Conservation (phyloP, 164 flowering plant genomes). For the Chimonanthus salicifolius region DNA sequence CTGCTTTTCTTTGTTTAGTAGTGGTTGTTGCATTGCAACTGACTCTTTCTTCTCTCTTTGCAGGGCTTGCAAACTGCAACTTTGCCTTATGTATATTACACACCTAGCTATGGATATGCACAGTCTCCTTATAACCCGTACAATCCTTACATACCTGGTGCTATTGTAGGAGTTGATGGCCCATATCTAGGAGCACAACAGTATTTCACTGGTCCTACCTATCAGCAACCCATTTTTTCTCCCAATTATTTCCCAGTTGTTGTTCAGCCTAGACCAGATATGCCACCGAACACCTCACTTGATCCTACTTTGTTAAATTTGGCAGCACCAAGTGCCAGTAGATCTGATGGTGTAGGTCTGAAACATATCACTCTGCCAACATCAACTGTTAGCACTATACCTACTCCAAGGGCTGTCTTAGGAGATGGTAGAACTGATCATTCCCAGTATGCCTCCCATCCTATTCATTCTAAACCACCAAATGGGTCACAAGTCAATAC, state of each 20-base stretch:
- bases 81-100: constrained; percentile 73
- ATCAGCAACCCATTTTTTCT: constrained; percentile 39
- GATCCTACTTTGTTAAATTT: constrained; percentile 29
- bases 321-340: constrained; percentile 23
- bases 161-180: constrained; percentile 60
- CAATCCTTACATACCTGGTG: constrained; percentile 88
- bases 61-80: constrained; percentile 76
- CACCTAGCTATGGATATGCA: constrained; percentile 78
- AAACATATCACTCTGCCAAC: constrained; percentile 35
- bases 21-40: not conserved
- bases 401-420: constrained; percentile 18
- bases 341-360: constrained; percentile 32
- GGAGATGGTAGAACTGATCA: constrained; percentile 15
- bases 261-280: constrained; percentile 46
- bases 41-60: constrained; percentile 4
- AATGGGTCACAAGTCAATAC: constrained; percentile 32
- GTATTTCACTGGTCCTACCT: constrained; percentile 47
- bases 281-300: constrained; percentile 26
- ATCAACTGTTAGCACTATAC: constrained; percentile 24
- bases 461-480: constrained; percentile 24
- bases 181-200: constrained; percentile 54
- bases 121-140: constrained; percentile 84
- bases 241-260: constrained; percentile 44
- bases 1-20: not conserved
- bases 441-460: constrained; percentile 19